Evolutionary conservation across 371 early-diverging fungal genomes (phyloP), one percentile per base, ranked within the genome.

Genomic region (Mucor racemosus): DNA sequence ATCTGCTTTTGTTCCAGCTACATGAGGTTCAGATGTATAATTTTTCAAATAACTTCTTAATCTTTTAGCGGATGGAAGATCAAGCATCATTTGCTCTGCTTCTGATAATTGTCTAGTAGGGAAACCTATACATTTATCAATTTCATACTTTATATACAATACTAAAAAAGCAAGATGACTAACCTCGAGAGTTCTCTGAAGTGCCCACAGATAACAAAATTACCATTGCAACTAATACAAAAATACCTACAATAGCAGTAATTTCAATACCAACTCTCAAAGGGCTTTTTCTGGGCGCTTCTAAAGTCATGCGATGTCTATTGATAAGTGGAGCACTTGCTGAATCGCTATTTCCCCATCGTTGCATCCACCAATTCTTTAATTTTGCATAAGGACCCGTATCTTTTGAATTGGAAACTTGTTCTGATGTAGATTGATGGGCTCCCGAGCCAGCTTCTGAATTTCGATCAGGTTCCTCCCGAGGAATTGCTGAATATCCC

Each of bases 11-110:
- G 82, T 79, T 9, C 89, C 89, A 14, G 86, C 89, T 35, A 86
- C 62, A 65, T 87, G 88, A 8, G 85, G 75, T 48, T 77, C 80
- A 0, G 88, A 87, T 7, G 87, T 77, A 56, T 88, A 89, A 8
- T 60, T 58, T 26, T 56, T 36, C 5, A 74, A 54, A 55, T 69
- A 74, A 3, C 46, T 54, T 11, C 57, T 57, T 8, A 69, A 21
- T 19, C 64, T 48, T 8, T 66, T 54, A 14, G 63, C 31, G 1
- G 73, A 73, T 46, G 73, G 69, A 41, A 69, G 53, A 39, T 66
- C 65, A 3, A 74, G 41, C 63, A 74, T 66, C 61, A 64, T 64
- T 53, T 66, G 56, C 34, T 74, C 74, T 0, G 67, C 70, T 10
- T 31, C 42, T 13, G 67, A 55, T 38, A 69, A 21, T 34, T 54